Conservation (phyloP, 2,329 filamentous ascomycete species). For the Rhynchosporium agropyri region DNA sequence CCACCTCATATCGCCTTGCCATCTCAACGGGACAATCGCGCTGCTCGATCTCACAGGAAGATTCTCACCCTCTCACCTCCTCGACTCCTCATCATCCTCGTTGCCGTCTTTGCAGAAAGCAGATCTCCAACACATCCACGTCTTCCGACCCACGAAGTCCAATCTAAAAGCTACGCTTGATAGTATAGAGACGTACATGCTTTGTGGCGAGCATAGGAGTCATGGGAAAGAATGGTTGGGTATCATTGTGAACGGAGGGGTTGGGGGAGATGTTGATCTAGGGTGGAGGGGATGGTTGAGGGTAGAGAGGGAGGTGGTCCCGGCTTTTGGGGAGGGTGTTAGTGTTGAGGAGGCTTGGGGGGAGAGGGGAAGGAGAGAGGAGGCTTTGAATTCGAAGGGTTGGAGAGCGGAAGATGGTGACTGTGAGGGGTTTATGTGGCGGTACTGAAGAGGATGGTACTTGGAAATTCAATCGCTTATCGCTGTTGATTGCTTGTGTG, state of each 20-base stretch:
- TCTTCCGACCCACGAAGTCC: conserved; percentile 31
- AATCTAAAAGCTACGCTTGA: conserved; percentile 35
- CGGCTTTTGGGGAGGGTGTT: conserved; percentile 32
- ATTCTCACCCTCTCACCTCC: conserved; percentile 52
- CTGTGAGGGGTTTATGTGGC: conserved; percentile 33
- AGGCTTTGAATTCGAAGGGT: conserved; percentile 29
- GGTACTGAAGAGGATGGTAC: background rate
- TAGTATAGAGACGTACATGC: conserved; percentile 39
- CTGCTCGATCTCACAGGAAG: conserved; percentile 58
- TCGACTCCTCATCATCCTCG: conserved; percentile 52
- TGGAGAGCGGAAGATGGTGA: conserved; percentile 37
- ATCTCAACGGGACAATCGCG: conserved; percentile 48
- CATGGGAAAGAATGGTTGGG: conserved; percentile 38
- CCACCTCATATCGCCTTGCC: conserved; percentile 48
- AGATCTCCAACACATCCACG: conserved; percentile 39
- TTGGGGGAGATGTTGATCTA: conserved; percentile 26
- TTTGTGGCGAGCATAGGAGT: conserved; percentile 37
- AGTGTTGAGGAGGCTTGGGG: conserved; percentile 41
- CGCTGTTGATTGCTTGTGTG: background rate
- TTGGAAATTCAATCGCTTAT: background rate
- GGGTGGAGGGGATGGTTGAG: conserved; percentile 42
- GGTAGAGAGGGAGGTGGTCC: conserved; percentile 35
- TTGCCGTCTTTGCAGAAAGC: conserved; percentile 20
- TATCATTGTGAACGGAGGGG: conserved; percentile 38
- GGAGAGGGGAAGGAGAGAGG: conserved; percentile 31